phyloP scores from a whole-genome alignment of 768 basidiomycete genomes.

The Mycena vulgaris region DNA sequence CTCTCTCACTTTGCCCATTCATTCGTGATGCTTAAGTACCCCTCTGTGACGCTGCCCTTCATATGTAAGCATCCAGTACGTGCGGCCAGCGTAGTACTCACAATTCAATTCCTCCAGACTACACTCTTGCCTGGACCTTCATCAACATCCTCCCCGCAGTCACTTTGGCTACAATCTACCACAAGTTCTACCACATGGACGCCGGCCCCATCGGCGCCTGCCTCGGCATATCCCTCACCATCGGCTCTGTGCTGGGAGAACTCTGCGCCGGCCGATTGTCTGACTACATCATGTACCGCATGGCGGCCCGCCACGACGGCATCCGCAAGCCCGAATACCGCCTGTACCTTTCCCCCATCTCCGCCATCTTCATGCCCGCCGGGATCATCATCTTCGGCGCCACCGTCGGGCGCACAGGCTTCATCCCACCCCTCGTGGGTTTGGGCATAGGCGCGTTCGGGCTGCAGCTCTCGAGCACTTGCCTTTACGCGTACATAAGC shows the following conservation, averaged over 20 bases:
- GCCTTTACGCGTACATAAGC: conserved; percentile 38
- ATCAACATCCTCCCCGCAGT: conserved; percentile 29
- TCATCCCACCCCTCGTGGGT: conserved; percentile 27
- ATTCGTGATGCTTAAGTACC: conserved; percentile 30
- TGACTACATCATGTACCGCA: conserved; percentile 27
- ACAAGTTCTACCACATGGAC: conserved; percentile 23
- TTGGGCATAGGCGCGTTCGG: conserved; percentile 18
- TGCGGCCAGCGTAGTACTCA: too few species aligned
- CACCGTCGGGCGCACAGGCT: conserved; percentile 30
- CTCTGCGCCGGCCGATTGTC: conserved; percentile 26
- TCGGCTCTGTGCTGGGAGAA: conserved; percentile 28
- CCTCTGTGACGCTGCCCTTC: conserved; percentile 23
- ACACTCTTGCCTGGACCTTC: conserved; percentile 31
- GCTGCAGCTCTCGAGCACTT: conserved; percentile 29
- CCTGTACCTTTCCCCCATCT: conserved; percentile 29
- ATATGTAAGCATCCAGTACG: too few species aligned
- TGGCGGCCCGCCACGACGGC: conserved; percentile 25
- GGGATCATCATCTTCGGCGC: conserved; percentile 32
- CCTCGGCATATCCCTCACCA: conserved; percentile 31
- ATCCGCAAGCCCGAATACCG: conserved; percentile 31
- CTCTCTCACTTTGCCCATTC: conserved; percentile 27
- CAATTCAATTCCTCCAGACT: too few species aligned
- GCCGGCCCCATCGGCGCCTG: conserved; percentile 28
- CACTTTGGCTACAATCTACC: conserved; percentile 27
- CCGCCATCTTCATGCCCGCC: conserved; percentile 25